These are phyloP conservation scores for Aureobasidium melanogenum DNA, from an alignment of 2,329 filamentous ascomycete genomes.

Conservation along the genomic window DNA sequence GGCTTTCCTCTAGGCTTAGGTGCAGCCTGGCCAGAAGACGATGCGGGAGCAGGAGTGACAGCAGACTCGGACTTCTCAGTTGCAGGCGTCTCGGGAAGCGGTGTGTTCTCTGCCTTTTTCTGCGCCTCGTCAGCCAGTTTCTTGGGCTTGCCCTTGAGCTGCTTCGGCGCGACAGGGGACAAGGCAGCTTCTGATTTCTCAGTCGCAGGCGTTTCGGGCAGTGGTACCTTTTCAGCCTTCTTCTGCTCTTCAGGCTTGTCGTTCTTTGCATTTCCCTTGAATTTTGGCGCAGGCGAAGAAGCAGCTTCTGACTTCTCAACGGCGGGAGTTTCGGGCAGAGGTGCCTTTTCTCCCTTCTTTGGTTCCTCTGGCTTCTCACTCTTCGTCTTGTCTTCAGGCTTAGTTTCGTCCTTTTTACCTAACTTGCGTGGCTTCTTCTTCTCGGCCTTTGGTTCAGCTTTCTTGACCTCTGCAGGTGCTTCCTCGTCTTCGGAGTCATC, in stretches of 20 bases:
- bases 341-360: not conserved
- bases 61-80: not conserved
- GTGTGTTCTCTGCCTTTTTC: not conserved
- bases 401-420: slow-evolving; percentile 1
- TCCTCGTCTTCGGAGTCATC: slow-evolving; percentile 16
- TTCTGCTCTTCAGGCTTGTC: slow-evolving; percentile 6
- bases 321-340: not conserved
- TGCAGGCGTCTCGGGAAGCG: not conserved
- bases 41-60: not conserved
- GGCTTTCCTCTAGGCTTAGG: slow-evolving; percentile 6
- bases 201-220: not conserved
- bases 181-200: not conserved
- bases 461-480: not conserved
- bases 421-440: slow-evolving; percentile 11
- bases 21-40: not conserved
- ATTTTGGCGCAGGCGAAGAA: not conserved
- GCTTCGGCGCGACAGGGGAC: not conserved
- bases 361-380: not conserved
- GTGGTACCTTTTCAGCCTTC: not conserved
- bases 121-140: slow-evolving; percentile 4
- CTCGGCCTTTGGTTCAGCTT: not conserved
- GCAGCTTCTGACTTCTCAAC: not conserved
- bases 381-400: not conserved
- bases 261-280: not conserved
- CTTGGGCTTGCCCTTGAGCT: not conserved